phyloP scores from a whole-genome alignment of 176 grass and related monocot species.

The Oryza meyeriana region DNA sequence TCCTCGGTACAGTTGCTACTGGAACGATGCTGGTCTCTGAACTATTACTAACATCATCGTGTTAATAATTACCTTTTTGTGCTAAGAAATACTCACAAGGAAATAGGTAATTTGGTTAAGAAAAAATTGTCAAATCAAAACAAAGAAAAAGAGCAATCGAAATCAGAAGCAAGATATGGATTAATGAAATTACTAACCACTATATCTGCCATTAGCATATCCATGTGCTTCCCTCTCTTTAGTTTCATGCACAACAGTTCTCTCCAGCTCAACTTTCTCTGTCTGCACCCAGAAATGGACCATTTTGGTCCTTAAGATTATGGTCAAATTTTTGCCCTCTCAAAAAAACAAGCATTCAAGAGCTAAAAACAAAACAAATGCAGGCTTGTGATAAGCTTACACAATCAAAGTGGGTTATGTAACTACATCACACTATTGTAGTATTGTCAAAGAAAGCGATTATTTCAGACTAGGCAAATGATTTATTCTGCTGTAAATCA shows the following conservation, averaged over 20 bases:
- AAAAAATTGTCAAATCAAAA: conserved; percentile 6
- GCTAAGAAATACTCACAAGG: not conserved
- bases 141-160: not conserved
- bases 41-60: not conserved
- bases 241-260: conserved; percentile 89
- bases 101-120: not conserved
- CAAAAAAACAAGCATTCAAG: not conserved
- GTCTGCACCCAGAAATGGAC: conserved; percentile 64
- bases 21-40: not conserved
- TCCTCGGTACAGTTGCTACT: not conserved
- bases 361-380: conserved; percentile 1
- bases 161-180: not conserved
- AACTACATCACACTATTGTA: not conserved
- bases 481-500: not conserved
- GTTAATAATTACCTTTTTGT: not conserved
- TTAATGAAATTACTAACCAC: conserved; percentile 69
- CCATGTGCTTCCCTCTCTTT: conserved; percentile 77
- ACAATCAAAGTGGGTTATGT: not conserved
- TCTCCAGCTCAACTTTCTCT: conserved; percentile 96
- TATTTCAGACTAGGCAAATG: not conserved
- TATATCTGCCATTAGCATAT: conserved; percentile 65
- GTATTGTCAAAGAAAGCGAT: not conserved
- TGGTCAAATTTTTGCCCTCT: conserved; percentile 2
- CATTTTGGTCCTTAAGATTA: conserved; percentile 21
- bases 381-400: not conserved